A percentile compares a stretch with the other conserved stretches of the same genome.
These are phyloP conservation scores for Ambrosiella cleistominuta DNA, from an alignment of 2,329 filamentous ascomycete species.

Conservation along the genomic window DNA sequence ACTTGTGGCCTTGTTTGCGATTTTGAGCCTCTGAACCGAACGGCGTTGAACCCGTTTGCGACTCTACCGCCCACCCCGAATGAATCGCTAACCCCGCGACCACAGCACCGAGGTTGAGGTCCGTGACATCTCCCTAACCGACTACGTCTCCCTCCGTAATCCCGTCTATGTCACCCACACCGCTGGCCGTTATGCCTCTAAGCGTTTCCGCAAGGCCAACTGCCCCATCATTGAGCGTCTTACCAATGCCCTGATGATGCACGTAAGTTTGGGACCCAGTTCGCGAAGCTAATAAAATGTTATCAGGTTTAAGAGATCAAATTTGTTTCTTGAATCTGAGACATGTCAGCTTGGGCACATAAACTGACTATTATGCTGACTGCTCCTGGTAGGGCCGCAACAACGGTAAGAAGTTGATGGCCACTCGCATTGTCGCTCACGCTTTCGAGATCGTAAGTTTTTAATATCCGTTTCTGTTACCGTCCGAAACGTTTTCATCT, in stretches of 20 bases:
- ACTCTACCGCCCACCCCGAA: neutral
- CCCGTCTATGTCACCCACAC: conserved; percentile 99
- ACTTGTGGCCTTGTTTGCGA: neutral
- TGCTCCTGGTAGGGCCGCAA: conserved; percentile 98
- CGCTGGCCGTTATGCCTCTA: conserved; percentile 93
- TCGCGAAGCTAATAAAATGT: neutral
- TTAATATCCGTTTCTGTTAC: neutral
- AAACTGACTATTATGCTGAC: conserved; percentile 3
- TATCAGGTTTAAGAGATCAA: no score
- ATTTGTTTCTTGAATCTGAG: no score
- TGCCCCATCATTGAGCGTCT: conserved; percentile 99
- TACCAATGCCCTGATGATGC: conserved; percentile 99
- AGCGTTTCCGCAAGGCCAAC: conserved; percentile 99
- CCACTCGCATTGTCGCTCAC: conserved; percentile 97
- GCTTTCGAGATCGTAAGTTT: conserved; percentile 94
- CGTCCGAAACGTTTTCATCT: conserved; percentile 13
- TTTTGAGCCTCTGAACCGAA: neutral
- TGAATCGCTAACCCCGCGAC: conserved; percentile 6
- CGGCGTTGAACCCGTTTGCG: neutral
- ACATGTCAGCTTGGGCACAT: no score
- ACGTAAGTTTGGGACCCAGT: conserved; percentile 28
- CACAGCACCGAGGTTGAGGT: conserved; percentile 71
- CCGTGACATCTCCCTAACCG: conserved; percentile 98
- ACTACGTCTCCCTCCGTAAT: conserved; percentile 98
- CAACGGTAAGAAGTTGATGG: conserved; percentile 99